Percentiles rank a stretch among this genome's conserved stretches.
These are phyloP conservation scores for Didymella pomorum DNA, from an alignment of 2,329 filamentous ascomycete genomes.

Conservation along the genomic window DNA sequence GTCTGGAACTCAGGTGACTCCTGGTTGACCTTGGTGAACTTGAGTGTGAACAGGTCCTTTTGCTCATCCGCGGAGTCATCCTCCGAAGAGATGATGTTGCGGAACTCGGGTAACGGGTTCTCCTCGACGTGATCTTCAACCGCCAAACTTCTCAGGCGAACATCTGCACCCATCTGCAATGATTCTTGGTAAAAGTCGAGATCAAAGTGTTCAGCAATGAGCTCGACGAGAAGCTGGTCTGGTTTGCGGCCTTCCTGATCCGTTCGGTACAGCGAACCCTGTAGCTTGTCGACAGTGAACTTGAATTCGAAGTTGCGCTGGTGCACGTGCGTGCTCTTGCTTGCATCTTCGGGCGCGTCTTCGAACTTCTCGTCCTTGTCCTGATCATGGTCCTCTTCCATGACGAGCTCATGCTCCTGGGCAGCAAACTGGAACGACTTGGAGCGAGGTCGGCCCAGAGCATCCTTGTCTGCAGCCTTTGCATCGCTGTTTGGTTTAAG, in stretches of 20 bases:
- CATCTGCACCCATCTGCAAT: conserved; percentile 92
- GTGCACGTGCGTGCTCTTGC: conserved; percentile 67
- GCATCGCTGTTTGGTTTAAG: conserved; percentile 46
- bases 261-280: conserved; percentile 89
- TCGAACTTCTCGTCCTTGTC: conserved; percentile 70
- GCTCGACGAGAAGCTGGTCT: conserved; percentile 85
- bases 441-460: conserved; percentile 65
- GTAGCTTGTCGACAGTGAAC: conserved; percentile 92
- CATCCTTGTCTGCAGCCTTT: conserved; percentile 38
- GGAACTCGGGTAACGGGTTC: conserved; percentile 87
- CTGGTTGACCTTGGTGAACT: conserved; percentile 87
- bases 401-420: conserved; percentile 77
- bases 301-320: conserved; percentile 96
- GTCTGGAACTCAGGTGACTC: conserved; percentile 93
- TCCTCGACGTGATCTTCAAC: conserved; percentile 95
- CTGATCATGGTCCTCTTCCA: conserved; percentile 75
- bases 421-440: conserved; percentile 77
- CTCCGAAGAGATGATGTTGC: conserved; percentile 95
- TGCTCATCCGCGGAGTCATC: conserved; percentile 72
- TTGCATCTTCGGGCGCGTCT: conserved; percentile 69
- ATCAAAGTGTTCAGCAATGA: conserved; percentile 88
- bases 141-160: conserved; percentile 83
- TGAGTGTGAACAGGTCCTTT: conserved; percentile 84
- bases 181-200: conserved; percentile 87
- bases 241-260: conserved; percentile 78